Conservation (phyloP, 768 basidiomycete genomes). For the Mycena vulgaris region DNA sequence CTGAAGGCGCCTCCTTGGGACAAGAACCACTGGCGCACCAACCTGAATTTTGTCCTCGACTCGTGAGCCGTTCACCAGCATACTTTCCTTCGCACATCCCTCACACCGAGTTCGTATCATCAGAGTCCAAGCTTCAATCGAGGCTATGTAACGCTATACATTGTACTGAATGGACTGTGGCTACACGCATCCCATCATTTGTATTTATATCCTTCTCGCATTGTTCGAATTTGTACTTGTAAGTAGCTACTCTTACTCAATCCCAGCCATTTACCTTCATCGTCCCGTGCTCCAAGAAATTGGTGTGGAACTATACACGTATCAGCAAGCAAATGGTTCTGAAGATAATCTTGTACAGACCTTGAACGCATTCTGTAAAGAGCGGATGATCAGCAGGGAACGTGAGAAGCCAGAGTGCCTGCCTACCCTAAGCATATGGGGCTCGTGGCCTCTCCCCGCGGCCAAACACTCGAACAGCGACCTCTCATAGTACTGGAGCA, state of each 20-base stretch:
- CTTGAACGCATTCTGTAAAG: constrained; percentile 44
- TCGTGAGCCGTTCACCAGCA: constrained; percentile 13
- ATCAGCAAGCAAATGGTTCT: neutral
- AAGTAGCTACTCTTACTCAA: constrained; percentile 33
- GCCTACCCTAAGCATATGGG: constrained; percentile 62
- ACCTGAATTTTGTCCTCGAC: constrained; percentile 24
- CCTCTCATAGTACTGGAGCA: constrained; percentile 58
- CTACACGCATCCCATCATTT: constrained; percentile 23
- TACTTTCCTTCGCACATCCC: neutral
- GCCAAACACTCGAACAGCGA: constrained; percentile 60
- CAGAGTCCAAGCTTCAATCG: constrained; percentile 25
- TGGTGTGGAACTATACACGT: constrained; percentile 40
- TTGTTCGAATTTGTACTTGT: neutral
- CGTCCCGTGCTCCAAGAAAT: constrained; percentile 54
- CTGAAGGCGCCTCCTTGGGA: constrained; percentile 25
- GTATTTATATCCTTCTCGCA: constrained; percentile 12
- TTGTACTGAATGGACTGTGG: neutral
- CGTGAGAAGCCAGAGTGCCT: constrained; percentile 31
- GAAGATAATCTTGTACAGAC: neutral
- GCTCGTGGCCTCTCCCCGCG: constrained; percentile 62
- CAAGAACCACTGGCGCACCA: constrained; percentile 24
- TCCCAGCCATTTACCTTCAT: constrained; percentile 60
- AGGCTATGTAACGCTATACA: constrained; percentile 22
- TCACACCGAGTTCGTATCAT: neutral
- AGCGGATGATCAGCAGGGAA: neutral